phyloP scores from a whole-genome alignment of 2,329 filamentous ascomycete species.

The Neofusicoccum laricinum region DNA sequence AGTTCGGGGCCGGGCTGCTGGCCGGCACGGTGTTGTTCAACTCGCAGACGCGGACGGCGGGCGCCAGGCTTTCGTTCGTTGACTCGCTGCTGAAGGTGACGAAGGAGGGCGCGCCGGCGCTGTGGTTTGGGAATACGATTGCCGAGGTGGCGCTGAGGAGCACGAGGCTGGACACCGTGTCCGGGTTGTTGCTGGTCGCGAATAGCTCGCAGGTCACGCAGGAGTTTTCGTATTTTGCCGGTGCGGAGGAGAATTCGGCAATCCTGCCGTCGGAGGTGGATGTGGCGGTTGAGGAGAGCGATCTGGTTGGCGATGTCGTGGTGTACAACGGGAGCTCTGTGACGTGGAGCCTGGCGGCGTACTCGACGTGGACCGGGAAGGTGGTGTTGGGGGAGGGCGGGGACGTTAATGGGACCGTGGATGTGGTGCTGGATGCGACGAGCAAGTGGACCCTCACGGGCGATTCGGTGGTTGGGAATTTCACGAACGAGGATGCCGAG shows the following conservation, averaged over 20 bases:
- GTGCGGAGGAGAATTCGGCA: conserved; percentile 26
- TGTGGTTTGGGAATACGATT: conserved; percentile 35
- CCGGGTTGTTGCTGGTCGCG: conserved; percentile 26
- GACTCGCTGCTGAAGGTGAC: conserved; percentile 22
- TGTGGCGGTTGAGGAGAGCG: conserved; percentile 25
- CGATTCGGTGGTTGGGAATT: not conserved
- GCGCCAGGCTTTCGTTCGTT: conserved; percentile 23
- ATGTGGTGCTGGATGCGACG: not conserved
- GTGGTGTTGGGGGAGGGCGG: not conserved
- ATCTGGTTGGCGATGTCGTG: conserved; percentile 30
- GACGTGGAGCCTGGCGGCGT: not conserved
- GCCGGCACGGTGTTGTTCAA: conserved; percentile 28
- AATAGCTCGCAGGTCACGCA: conserved; percentile 31
- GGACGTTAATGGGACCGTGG: not conserved
- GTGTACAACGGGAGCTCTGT: conserved; percentile 30
- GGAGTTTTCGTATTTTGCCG: conserved; percentile 34
- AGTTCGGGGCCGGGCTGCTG: conserved; percentile 27
- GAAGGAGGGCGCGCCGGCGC: conserved; percentile 19
- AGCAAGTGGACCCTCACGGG: not conserved
- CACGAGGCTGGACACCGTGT: conserved; percentile 20
- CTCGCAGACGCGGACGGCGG: conserved; percentile 18
- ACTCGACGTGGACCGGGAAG: conserved; percentile 7
- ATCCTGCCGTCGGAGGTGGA: conserved; percentile 27
- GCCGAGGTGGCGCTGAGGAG: conserved; percentile 18
- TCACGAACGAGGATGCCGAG: not conserved